phyloP scores from a whole-genome alignment of 164 flowering plant genomes.

The Chimonanthus praecox region DNA sequence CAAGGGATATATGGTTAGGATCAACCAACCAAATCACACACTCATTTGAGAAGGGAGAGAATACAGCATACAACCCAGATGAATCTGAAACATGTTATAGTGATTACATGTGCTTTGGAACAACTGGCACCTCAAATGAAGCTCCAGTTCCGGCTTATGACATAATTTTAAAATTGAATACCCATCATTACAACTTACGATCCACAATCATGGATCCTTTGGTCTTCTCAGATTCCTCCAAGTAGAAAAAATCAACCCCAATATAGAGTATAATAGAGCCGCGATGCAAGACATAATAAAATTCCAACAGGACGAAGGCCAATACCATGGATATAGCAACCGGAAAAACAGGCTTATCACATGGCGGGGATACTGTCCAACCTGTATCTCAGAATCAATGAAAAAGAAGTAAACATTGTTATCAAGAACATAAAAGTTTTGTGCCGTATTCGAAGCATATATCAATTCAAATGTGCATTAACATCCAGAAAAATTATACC shows the following conservation, averaged over 20 bases:
- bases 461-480: too few species aligned
- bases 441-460: too few species aligned
- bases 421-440: too few species aligned
- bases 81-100: too few species aligned
- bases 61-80: too few species aligned
- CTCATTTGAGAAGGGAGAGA: too few species aligned
- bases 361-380: slow-evolving; percentile 82
- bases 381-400: slow-evolving; percentile 36
- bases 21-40: too few species aligned
- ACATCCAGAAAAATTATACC: too few species aligned
- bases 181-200: too few species aligned
- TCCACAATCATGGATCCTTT: slow-evolving; percentile 7
- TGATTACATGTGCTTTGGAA: too few species aligned
- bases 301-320: slow-evolving; percentile 99
- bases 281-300: slow-evolving; percentile 51
- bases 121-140: not conserved
- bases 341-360: slow-evolving; percentile 84
- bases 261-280: slow-evolving; percentile 48
- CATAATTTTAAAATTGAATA: not conserved
- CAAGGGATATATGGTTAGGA: too few species aligned
- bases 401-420: not conserved
- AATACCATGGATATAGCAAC: slow-evolving; percentile 92
- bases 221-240: slow-evolving; percentile 51
- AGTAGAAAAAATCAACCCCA: slow-evolving; percentile 44
- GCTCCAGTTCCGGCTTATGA: not conserved